Base-by-base conservation (phyloP, 148 eudicot genomes). In the Rhododendron griersonianum region DNA sequence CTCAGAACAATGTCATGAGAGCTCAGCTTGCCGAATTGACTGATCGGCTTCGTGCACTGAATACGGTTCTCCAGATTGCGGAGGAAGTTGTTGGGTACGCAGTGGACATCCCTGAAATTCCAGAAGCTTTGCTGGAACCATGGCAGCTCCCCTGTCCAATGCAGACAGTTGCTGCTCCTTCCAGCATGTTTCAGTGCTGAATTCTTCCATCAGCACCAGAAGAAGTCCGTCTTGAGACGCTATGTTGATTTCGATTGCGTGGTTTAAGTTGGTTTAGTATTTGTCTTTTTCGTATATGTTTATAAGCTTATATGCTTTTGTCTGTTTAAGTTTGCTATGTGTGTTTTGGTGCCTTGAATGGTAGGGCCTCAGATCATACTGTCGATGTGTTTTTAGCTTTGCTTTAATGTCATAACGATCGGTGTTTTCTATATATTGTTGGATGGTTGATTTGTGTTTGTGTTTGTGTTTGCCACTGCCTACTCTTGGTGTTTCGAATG, bases 71-170 rank as follows among this genome's bases (percentile, higher is more conserved):
- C 75, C 90, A 93, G 83, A 89, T 93, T 63, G 93, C 91, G 19
- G 94, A 95, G 83, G 94, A 94, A 79, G 98, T 94, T 73, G 93
- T 94, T 83, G 98, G 96, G 25, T 35, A 92, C 23, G 85, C 88
- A 0, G 51, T 94, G 92, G 96, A 95, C 83, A 95, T 94, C 10
- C 98, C 96, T 1, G 93, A 92, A 82, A 85, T 96, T 25, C 96
- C 98, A 6, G 97, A 94, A 50, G 78, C 55, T 39, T 87, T 93
- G 88, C 89, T 97, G 39, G 99, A 97, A 90, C 99, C 99, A 0
- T 97, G 99, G 99, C 95, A 97, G 88, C 88, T 97, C 55, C 99
- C 98, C 87, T 95, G 92, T 78, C 92, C 96, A 1, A 85, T 88
- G n/a, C 94, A 89, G 53, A 89, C 96, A 0, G 87, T 91, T 81